Evolutionary conservation across 768 basidiomycete species (phyloP).

Genomic region (Artomyces pyxidatus): DNA sequence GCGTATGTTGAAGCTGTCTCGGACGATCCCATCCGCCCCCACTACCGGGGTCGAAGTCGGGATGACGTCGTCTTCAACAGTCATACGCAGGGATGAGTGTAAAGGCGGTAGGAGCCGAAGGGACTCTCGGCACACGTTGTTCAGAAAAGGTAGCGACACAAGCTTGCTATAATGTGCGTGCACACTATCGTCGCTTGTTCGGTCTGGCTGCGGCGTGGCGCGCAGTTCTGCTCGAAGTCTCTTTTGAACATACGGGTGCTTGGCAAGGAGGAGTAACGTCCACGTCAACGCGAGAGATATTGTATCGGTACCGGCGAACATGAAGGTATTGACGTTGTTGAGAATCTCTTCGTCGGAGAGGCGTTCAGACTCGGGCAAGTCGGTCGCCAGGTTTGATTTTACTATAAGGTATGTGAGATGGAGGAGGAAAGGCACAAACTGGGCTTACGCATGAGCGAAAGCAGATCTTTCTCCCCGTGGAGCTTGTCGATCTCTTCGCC

Average conservation of each 20-base stretch:
- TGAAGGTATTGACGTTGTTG: constrained; percentile 80
- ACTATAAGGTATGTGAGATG: constrained; percentile 37
- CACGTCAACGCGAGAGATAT: constrained; percentile 79
- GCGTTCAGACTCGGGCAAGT: constrained; percentile 58
- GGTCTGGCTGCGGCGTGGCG: constrained; percentile 26
- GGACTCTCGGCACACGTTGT: constrained; percentile 70
- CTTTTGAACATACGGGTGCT: constrained; percentile 56
- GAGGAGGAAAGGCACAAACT: constrained; percentile 32
- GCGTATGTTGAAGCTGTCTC: constrained; percentile 38
- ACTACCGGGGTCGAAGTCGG: constrained; percentile 61
- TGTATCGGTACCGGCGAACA: constrained; percentile 88
- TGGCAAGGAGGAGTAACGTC: constrained; percentile 70
- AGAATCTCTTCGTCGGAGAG: constrained; percentile 86
- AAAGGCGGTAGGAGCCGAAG: constrained; percentile 76
- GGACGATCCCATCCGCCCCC: constrained; percentile 33
- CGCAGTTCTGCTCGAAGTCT: constrained; percentile 65
- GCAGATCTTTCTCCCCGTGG: constrained; percentile 62
- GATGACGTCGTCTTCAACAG: constrained; percentile 68
- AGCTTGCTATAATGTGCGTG: constrained; percentile 49
- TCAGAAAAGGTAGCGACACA: constrained; percentile 54
- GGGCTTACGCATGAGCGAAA: constrained; percentile 71
- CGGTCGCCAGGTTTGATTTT: constrained; percentile 70
- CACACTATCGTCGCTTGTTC: constrained; percentile 37
- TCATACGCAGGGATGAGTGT: constrained; percentile 73
- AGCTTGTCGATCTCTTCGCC: constrained; percentile 41